Base-by-base conservation (phyloP, 1,284 basidiomycete genomes). In the Stereum hirsutum region DNA sequence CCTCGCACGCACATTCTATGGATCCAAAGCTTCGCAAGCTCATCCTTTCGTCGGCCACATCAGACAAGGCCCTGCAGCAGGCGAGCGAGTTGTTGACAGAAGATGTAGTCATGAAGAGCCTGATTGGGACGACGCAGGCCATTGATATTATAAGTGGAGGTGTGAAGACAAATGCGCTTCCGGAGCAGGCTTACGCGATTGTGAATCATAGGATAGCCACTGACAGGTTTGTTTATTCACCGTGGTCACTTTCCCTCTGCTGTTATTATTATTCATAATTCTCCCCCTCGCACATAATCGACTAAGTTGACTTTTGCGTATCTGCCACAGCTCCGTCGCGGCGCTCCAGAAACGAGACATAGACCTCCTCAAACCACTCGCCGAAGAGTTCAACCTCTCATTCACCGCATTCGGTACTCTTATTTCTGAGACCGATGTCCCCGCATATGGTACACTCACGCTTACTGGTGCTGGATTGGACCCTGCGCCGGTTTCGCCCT, bases 91-190 rank as follows among this genome's bases (percentile, higher is more conserved):
- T 59, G 15, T 49, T 74, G 0, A 60, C 65, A 43, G 43, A 51
- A 31, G 49, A 63, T 42, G 45, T 47, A 1, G 35, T 45, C 8
- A 55, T 63, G 50, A 59, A 57, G 26, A 57, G 58, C 17, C 51
- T 68, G 20, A 58, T 75, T n/a, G 64, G 67, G 31, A 80, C 79
- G 1, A 78, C 78, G 1, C 78, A 79, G 52, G 79, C 79, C 1
- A 67, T 76, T 31, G 75, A 80, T 53, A 54, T 82, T 5, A 65
- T 81, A 32, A 53, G 60, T 8, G 79, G 78, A 1, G 80, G 80
- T 4, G 72, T 80, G 39, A 82, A 81, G 59, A 62, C 66, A 33
- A 81, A 79, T 45, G 78, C 75, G 1, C 64, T 80, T 7, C 77
- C 77, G 1, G 78, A 80, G 53, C 61, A 62, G 15, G 72, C 68